Evolutionary conservation across 129 eudicot species (phyloP).

Genomic region (Sambucus nigra): DNA sequence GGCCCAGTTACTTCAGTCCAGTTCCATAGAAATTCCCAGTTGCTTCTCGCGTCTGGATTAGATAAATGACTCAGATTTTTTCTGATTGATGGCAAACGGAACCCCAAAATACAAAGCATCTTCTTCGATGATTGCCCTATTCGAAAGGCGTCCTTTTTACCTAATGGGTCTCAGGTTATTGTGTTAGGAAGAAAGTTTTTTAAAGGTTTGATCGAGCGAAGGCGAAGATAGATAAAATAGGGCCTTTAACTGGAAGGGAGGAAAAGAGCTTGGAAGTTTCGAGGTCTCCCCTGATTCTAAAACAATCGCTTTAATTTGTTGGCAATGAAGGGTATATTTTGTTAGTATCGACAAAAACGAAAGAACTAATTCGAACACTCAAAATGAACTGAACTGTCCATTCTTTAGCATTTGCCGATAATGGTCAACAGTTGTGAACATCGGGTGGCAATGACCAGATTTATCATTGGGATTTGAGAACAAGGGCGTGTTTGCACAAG

Average conservation of each 20-base stretch:
- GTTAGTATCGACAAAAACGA: slow-evolving; percentile 73
- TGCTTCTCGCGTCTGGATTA: slow-evolving; percentile 75
- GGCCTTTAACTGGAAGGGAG: slow-evolving; percentile 76
- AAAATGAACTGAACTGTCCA: slow-evolving; percentile 91
- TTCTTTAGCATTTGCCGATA: slow-evolving; percentile 47
- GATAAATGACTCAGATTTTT: slow-evolving; percentile 69
- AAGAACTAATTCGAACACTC: slow-evolving; percentile 67
- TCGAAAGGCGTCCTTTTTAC: too few relatives aligned
- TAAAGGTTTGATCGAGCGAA: slow-evolving; percentile 70
- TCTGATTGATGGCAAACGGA: too few relatives aligned
- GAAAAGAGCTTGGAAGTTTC: slow-evolving; percentile 77
- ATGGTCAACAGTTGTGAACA: slow-evolving; percentile 54
- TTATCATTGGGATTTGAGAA: too few relatives aligned
- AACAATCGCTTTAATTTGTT: slow-evolving; percentile 72
- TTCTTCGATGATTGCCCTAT: too few relatives aligned
- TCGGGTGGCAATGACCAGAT: slow-evolving; percentile 90
- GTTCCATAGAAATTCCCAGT: slow-evolving; percentile 85
- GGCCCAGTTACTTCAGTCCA: slow-evolving; percentile 64
- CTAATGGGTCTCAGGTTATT: too few relatives aligned
- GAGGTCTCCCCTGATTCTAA: slow-evolving; percentile 87
- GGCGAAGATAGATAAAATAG: slow-evolving; percentile 52
- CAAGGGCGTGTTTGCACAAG: slow-evolving; percentile 66
- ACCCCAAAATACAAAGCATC: too few relatives aligned
- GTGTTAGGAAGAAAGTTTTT: too few relatives aligned
- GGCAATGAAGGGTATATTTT: slow-evolving; percentile 81